Conservation (phyloP, 371 early-diverging fungal genomes). For the Mucor velutinosus region DNA sequence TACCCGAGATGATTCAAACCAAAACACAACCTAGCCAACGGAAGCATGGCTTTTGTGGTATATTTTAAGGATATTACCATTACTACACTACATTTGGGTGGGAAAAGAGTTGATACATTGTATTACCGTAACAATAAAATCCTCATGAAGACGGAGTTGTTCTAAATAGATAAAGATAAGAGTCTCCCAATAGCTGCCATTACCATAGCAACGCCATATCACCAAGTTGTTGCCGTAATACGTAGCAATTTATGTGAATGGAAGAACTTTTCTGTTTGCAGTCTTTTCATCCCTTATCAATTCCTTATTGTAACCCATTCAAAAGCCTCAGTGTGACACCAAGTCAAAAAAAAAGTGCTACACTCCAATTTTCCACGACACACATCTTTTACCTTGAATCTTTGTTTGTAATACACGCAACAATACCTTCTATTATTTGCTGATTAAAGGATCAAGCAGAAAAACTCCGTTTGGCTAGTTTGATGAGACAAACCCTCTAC, state of each 20-base stretch:
- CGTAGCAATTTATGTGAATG: not conserved
- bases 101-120: not conserved
- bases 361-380: not conserved
- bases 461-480: conserved; percentile 3
- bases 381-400: not conserved
- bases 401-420: not conserved
- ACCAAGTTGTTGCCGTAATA: not conserved
- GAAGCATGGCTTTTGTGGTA: not conserved
- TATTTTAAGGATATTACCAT: not conserved
- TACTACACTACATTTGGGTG: not conserved
- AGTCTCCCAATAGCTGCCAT: not conserved
- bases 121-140: not conserved
- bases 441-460: not conserved
- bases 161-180: not conserved
- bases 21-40: not conserved
- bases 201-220: not conserved
- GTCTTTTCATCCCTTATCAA: not conserved
- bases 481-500: not conserved
- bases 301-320: not conserved
- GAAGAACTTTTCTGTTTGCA: not conserved
- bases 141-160: not conserved
- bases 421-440: not conserved
- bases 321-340: not conserved
- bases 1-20: not conserved
- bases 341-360: not conserved